phyloP scores from a whole-genome alignment of 202 grass and related monocot genomes.

The Digitaria exilis region DNA sequence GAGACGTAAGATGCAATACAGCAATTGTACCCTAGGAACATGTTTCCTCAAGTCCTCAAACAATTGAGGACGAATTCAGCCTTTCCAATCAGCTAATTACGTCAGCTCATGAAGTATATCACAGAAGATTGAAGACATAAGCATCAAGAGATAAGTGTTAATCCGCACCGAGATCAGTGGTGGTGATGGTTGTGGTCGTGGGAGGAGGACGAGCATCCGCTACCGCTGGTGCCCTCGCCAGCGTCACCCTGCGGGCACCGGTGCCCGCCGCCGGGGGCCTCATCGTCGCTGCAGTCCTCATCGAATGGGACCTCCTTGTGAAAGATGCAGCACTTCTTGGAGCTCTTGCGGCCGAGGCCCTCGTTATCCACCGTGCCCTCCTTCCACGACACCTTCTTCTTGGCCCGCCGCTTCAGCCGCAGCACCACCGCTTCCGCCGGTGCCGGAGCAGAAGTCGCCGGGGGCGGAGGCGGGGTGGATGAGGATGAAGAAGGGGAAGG shows the following conservation, averaged over 20 bases:
- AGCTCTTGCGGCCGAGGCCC: slow-evolving; percentile 86
- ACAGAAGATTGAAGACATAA: background rate
- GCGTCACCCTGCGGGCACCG: slow-evolving; percentile 4
- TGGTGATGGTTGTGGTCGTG: slow-evolving; percentile 5
- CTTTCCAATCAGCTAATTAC: background rate
- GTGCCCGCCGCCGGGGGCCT: slow-evolving; percentile 25
- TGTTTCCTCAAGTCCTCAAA: background rate
- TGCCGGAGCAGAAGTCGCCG: background rate
- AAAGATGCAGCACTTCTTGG: slow-evolving; percentile 98
- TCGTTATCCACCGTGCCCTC: slow-evolving; percentile 97
- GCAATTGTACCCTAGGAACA: background rate
- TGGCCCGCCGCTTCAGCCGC: slow-evolving; percentile 63
- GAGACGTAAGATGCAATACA: background rate
- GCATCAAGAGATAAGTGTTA: background rate
- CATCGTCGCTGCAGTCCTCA: slow-evolving; percentile 92
- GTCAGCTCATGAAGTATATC: background rate
- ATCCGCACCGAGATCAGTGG: slow-evolving; percentile 35
- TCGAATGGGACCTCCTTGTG: slow-evolving; percentile 94
- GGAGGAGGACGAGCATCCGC: slow-evolving; percentile 28
- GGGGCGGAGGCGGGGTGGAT: too few relatives aligned
- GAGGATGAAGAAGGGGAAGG: too few relatives aligned
- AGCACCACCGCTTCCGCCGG: slow-evolving; percentile 68
- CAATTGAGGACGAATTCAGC: background rate
- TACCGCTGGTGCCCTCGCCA: slow-evolving; percentile 33
- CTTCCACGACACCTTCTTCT: slow-evolving; percentile 98